Evolutionary conservation across 495 filamentous ascomycete genomes (phyloP).

Genomic region (Lasiosphaeria miniovina): DNA sequence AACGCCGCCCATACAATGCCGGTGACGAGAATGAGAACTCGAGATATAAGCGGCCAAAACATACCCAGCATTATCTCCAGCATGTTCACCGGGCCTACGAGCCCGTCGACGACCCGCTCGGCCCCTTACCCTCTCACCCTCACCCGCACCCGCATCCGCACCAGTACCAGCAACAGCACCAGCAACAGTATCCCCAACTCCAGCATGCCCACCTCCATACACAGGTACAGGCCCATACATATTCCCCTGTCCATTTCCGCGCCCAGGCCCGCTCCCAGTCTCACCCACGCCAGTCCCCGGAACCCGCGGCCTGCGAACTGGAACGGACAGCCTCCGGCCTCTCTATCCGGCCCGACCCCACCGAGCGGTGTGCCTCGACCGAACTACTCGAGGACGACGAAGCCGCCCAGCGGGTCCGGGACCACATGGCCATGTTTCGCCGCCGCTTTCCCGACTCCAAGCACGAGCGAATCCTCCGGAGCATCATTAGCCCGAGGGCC

Average conservation of each 20-base stretch:
- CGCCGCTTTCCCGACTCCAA: constrained; percentile 44
- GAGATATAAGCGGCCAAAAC: constrained; percentile 25
- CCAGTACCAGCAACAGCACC: constrained; percentile 7
- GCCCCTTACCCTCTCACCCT: background rate
- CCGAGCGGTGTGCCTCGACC: constrained; percentile 21
- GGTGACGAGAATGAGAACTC: constrained; percentile 11
- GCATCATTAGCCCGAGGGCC: constrained; percentile 45
- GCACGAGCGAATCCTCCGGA: constrained; percentile 47
- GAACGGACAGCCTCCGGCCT: constrained; percentile 34
- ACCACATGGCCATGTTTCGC: constrained; percentile 39
- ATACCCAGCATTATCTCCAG: constrained; percentile 9
- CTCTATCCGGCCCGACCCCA: constrained; percentile 31
- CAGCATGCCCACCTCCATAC: constrained; percentile 8
- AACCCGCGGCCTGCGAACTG: constrained; percentile 17
- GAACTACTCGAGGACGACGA: constrained; percentile 37
- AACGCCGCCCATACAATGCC: constrained; percentile 23
- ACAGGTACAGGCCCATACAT: background rate
- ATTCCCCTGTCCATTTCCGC: constrained; percentile 1
- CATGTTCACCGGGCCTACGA: constrained; percentile 21
- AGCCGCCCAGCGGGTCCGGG: constrained; percentile 39
- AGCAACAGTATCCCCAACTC: constrained; percentile 10
- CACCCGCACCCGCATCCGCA: constrained; percentile 2
- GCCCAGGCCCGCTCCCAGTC: background rate
- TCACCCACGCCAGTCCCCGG: constrained; percentile 10
- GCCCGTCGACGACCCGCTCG: constrained; percentile 7